phyloP scores from a whole-genome alignment of 495 filamentous ascomycete genomes.

The Trypethelium eluteriae region DNA sequence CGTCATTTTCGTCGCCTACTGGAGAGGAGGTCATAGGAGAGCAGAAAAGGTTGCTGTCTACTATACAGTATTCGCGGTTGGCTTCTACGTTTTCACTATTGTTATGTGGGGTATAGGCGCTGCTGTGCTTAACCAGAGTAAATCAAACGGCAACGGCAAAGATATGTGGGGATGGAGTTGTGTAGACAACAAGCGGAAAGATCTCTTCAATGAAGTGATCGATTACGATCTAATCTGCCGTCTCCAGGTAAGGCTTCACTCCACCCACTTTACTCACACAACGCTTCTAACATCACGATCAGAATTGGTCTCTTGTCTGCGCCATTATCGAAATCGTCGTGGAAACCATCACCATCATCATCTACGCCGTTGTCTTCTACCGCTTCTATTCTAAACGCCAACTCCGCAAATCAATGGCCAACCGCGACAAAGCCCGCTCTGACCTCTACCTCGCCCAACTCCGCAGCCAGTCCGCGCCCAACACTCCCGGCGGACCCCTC shows the following conservation, averaged over 20 bases:
- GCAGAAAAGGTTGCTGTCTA: slow-evolving; percentile 90
- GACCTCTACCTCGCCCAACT: slow-evolving; percentile 95
- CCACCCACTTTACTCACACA: slow-evolving; percentile 2
- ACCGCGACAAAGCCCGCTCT: slow-evolving; percentile 84
- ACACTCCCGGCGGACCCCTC: slow-evolving; percentile 68
- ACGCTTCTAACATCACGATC: slow-evolving; percentile 25
- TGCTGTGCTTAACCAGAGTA: slow-evolving; percentile 70
- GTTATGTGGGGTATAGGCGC: slow-evolving; percentile 88
- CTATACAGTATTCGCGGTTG: slow-evolving; percentile 84
- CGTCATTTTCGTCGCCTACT: slow-evolving; percentile 78
- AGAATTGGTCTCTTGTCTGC: slow-evolving; percentile 96
- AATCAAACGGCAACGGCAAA: slow-evolving; percentile 61
- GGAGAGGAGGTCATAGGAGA: slow-evolving; percentile 75
- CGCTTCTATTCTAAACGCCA: slow-evolving; percentile 91
- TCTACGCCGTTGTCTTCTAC: slow-evolving; percentile 94
- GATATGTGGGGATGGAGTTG: slow-evolving; percentile 98
- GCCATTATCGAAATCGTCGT: slow-evolving; percentile 94
- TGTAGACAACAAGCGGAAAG: slow-evolving; percentile 69
- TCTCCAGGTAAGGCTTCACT: slow-evolving; percentile 59
- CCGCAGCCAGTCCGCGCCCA: slow-evolving; percentile 82
- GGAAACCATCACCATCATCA: slow-evolving; percentile 79
- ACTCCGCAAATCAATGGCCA: slow-evolving; percentile 91
- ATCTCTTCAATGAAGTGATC: slow-evolving; percentile 68
- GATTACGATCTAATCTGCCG: slow-evolving; percentile 91
- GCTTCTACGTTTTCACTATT: slow-evolving; percentile 89